Percentiles rank a stretch among this genome's conserved stretches.
phyloP scores from a whole-genome alignment of 495 filamentous ascomycete species.

The Lasiosphaeriaceae sp. region DNA sequence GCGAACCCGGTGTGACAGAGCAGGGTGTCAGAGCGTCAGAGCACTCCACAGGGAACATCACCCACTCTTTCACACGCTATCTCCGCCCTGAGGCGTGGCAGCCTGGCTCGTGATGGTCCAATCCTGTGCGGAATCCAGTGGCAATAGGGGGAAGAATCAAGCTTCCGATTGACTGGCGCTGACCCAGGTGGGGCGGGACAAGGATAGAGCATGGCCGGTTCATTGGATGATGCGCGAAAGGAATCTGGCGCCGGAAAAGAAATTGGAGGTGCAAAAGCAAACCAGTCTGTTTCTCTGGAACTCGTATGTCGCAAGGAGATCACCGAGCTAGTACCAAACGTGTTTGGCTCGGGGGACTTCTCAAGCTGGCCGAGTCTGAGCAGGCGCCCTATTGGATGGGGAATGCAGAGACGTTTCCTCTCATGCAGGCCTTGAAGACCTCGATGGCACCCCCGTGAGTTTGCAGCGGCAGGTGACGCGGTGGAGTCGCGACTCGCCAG shows the following conservation, averaged over 20 bases:
- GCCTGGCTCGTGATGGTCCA: neutral
- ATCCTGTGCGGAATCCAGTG: slow-evolving; percentile 2
- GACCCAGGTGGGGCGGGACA: neutral
- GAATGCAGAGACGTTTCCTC: slow-evolving; percentile 17
- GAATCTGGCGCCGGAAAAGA: slow-evolving; percentile 12
- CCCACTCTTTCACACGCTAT: neutral
- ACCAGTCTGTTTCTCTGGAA: neutral
- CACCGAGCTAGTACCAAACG: slow-evolving; percentile 12
- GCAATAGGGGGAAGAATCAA: neutral
- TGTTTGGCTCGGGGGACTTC: slow-evolving; percentile 6
- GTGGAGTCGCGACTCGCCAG: neutral
- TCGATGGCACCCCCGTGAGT: slow-evolving; percentile 14
- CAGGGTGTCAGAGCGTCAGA: slow-evolving; percentile 9
- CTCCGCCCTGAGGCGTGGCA: neutral
- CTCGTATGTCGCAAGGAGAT: slow-evolving; percentile 12
- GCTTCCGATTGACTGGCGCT: slow-evolving; percentile 9
- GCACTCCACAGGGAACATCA: neutral
- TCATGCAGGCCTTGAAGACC: slow-evolving; percentile 19
- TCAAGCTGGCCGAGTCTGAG: neutral
- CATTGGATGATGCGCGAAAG: slow-evolving; percentile 10
- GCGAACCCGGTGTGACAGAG: slow-evolving; percentile 19
- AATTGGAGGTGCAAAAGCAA: slow-evolving; percentile 8
- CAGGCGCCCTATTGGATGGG: slow-evolving; percentile 13
- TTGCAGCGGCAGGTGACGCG: slow-evolving; percentile 10
- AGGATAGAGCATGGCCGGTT: slow-evolving; percentile 1